Evolutionary conservation across 202 grass and related monocot species (phyloP), one percentile per base, ranked within the genome.

Genomic region (Musa balbisiana): DNA sequence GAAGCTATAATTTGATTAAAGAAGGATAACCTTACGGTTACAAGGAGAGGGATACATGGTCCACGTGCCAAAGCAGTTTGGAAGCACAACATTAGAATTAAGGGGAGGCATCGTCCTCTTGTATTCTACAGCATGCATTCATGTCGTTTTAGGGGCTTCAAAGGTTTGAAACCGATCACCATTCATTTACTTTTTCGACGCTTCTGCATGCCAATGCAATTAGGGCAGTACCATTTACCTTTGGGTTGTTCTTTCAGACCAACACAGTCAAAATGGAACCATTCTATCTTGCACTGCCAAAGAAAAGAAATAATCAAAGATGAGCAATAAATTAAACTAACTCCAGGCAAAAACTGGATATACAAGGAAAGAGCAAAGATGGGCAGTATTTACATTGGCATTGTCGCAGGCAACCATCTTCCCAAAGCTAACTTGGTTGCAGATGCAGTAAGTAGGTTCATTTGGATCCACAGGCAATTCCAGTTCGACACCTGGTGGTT

Each of bases 371-470:
- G 19, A 77, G 8, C 10, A 33, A 16, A 78, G 10, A 67, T 55
- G 20, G 49, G 8, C 22, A 49, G 27, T 10, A 72, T 88, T 15
- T 84, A 97, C 93, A 55, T 88, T 83, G 67, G 84, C 58, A 74
- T 91, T 88, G 82, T 97, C 93, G 9, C 93, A 98, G 13, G 95
- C 91, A 17, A 98, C 85, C 95, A 98, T 98, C 77, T 98, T 91
- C 8, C 91, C 91, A 10, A 85, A 94, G 72, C 95, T 94, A 88
- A 98, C 85, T 92, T 94, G 95, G 77, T 98, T 87, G 87, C 95
- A 98, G 53, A 90, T 72, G 78, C 95, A 98, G 60, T 98, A 94
- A 0, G 91, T 98, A 1, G 95, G 95, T 58, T 98, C 95, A 24
- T 98, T 98, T 66, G 95, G 95, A 69, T 98, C 95, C 54, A 98